Conservation (phyloP, 257 asterid genomes). For the Primulina eburnea region DNA sequence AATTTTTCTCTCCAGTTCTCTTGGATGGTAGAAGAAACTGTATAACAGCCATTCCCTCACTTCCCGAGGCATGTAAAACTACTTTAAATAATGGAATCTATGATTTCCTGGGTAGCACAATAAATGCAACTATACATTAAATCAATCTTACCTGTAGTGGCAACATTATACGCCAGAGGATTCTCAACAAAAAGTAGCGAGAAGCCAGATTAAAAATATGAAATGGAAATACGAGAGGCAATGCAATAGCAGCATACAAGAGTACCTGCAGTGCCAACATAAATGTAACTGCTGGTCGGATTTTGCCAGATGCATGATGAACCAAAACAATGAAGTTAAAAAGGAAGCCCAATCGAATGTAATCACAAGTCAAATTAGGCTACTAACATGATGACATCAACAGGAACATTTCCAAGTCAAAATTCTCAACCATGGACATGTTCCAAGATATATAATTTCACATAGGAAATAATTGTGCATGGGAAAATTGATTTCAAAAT, state of each 20-base stretch:
- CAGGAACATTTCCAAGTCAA: too few relatives aligned
- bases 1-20: neutral
- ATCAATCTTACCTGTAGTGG: constrained; percentile 83
- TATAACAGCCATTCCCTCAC: neutral
- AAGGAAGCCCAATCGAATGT: neutral
- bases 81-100: neutral
- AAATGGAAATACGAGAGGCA: constrained; percentile 90
- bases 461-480: neutral
- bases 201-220: constrained; percentile 87
- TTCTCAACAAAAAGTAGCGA: constrained; percentile 87
- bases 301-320: constrained; percentile 14
- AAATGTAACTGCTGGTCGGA: constrained; percentile 20
- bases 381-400: too few relatives aligned
- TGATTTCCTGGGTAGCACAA: neutral
- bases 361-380: too few relatives aligned
- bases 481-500: constrained; percentile 21
- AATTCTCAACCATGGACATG: constrained; percentile 5
- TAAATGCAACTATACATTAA: neutral
- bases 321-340: constrained; percentile 14
- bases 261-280: constrained; percentile 68
- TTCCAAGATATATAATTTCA: neutral
- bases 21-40: neutral
- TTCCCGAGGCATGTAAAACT: constrained; percentile 7
- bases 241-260: constrained; percentile 69
- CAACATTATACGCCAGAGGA: constrained; percentile 77